Base-by-base conservation (phyloP, 78 protist species). In the Dictyostelium purpureum region DNA sequence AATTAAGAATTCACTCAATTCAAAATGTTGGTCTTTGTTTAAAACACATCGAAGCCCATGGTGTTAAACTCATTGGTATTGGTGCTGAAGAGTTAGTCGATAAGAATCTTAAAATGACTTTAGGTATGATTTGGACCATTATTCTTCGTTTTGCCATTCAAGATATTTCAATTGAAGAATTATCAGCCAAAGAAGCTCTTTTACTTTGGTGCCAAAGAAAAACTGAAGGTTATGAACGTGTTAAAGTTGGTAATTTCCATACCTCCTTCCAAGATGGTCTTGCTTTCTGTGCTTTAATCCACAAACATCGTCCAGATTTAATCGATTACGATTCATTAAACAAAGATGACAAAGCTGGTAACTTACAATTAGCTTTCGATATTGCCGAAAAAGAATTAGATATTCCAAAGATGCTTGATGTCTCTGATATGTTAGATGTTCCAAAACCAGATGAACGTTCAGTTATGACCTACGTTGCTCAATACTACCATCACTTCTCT, bases 401-500 rank as follows among this genome's bases (percentile, higher is more conserved):
- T 73, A 95, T 96, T 69, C 95, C 97, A 52, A 87, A 67, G 65
- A 90, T 96, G 88, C 43, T 96, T 28, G 98, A 96, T 43, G 96
- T 83, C 33, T 77, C 77, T 11, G 98, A 96, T 71, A 88, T 96
- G 88, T 77, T 95, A 40, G 89, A 85, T 38, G 79, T 59, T 18
- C 67, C 76, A 14, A 74, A 80, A 12, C 98, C 98, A 61, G 98
- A 96, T 85, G 98, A 95, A 59, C 65, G 88, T 57, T 95, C 97
- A 1, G 88, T 96, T 65, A 96, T 96, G 97, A 96, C 97, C 33
- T 95, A 90, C 69, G 94, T 95, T 35, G 93, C 93, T 33, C 93
- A 94, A 79, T 96, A 65, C 88, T 95, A 79, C 89, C 96, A 96
- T 75, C 77, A 76, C 56, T 96, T 96, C 42, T 81, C 96, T 59